Percentiles rank a stretch among this genome's conserved stretches.
Evolutionary conservation across 768 basidiomycete genomes (phyloP).

Genomic region (Clavaria fumosa): DNA sequence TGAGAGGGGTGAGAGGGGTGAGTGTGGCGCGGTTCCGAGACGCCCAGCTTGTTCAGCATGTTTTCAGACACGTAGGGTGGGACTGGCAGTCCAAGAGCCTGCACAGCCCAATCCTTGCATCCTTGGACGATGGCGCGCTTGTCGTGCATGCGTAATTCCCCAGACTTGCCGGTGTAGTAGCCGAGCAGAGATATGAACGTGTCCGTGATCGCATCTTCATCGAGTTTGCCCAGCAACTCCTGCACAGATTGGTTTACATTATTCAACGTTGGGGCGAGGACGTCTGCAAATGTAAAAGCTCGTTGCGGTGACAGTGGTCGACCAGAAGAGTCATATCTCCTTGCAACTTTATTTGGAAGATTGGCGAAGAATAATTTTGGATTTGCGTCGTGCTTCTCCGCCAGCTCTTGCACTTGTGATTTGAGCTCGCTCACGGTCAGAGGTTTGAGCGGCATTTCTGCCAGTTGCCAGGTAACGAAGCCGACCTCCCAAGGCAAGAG

Average conservation of each 20-base stretch:
- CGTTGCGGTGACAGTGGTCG: too few species aligned
- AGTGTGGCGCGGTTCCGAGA: conserved; percentile 15
- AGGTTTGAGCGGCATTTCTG: conserved; percentile 53
- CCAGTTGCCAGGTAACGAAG: conserved; percentile 47
- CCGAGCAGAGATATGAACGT: conserved; percentile 57
- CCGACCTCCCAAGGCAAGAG: conserved; percentile 66
- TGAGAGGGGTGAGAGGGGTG: too few species aligned
- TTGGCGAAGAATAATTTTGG: conserved; percentile 20
- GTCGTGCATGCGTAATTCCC: conserved; percentile 29
- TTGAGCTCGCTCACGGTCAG: conserved; percentile 33
- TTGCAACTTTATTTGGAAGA: not conserved
- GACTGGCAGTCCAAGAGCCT: conserved; percentile 33
- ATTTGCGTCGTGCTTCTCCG: conserved; percentile 31
- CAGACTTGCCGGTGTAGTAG: conserved; percentile 43
- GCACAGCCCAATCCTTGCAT: conserved; percentile 43
- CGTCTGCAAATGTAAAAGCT: too few species aligned
- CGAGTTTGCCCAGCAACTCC: conserved; percentile 22
- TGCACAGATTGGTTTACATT: conserved; percentile 18
- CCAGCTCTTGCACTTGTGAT: conserved; percentile 30
- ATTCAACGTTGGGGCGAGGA: conserved; percentile 13
- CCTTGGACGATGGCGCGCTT: conserved; percentile 35
- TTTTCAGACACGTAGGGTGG: conserved; percentile 35
- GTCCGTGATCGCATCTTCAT: conserved; percentile 37
- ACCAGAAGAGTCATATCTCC: not conserved
- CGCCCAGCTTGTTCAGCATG: conserved; percentile 31